These are phyloP conservation scores for Mycena floridula DNA, from an alignment of 768 basidiomycete species.

Conservation along the genomic window DNA sequence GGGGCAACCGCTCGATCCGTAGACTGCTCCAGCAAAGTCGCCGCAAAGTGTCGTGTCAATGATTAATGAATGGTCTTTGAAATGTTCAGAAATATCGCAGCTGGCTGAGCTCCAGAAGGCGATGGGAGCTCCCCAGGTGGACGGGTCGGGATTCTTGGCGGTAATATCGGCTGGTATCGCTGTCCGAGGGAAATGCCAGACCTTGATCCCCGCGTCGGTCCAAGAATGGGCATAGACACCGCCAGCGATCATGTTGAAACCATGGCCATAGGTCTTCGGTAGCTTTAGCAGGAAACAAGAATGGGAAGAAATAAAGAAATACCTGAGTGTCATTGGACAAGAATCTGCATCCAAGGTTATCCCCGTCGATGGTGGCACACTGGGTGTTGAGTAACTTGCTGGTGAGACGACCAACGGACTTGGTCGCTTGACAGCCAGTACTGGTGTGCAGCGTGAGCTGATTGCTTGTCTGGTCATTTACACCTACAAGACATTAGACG, in stretches of 20 bases:
- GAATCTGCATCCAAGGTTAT: constrained; percentile 27
- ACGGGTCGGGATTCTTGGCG: constrained; percentile 20
- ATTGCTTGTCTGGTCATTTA: constrained; percentile 51
- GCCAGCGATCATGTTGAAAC: constrained; percentile 21
- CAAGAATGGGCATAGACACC: constrained; percentile 29
- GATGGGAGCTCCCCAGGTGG: constrained; percentile 26
- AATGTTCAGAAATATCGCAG: constrained; percentile 29
- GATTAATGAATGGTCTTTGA: constrained; percentile 25
- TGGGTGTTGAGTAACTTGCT: constrained; percentile 8
- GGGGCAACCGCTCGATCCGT: constrained; percentile 26
- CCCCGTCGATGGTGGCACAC: constrained; percentile 19
- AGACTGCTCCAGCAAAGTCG: constrained; percentile 32
- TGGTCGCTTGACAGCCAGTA: constrained; percentile 18
- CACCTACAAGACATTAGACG: too few relatives aligned
- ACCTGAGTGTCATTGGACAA: too few relatives aligned
- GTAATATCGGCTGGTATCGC: constrained; percentile 28
- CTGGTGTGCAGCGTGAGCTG: constrained; percentile 65
- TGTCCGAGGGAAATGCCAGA: constrained; percentile 29
- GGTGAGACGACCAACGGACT: constrained; percentile 11
- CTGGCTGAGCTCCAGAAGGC: constrained; percentile 20
- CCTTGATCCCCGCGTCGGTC: constrained; percentile 22
- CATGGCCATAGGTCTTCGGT: constrained; percentile 11
- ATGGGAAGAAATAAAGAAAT: too few relatives aligned
- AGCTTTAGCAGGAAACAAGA: constrained; percentile 11
- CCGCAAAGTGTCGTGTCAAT: constrained; percentile 43